These are phyloP conservation scores for Suaeda aralocaspica DNA, from an alignment of 148 eudicot species.

Conservation along the genomic window DNA sequence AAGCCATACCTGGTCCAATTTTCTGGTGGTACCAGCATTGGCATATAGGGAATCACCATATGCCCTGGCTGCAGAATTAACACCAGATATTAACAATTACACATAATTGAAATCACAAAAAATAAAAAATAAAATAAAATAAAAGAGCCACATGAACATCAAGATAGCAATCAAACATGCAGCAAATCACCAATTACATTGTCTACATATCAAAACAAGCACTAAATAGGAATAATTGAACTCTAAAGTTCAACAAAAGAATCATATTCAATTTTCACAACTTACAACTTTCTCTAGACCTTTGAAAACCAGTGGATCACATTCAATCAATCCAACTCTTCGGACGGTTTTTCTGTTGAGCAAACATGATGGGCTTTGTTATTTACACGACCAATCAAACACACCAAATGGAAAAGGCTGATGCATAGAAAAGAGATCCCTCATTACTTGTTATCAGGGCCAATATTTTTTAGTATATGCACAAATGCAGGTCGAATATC, in stretches of 20 bases:
- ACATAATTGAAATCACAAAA: not conserved
- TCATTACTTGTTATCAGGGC: constrained; percentile 49
- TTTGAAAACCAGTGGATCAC: constrained; percentile 67
- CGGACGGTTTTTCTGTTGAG: constrained; percentile 48
- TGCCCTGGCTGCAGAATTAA: constrained; percentile 70
- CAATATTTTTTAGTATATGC: constrained; percentile 51
- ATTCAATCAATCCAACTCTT: constrained; percentile 76
- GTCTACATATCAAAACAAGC: not conserved
- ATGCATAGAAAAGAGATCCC: not conserved
- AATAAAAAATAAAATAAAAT: not conserved
- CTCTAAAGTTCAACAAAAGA: not conserved
- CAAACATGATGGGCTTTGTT: constrained; percentile 13
- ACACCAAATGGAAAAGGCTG: not conserved
- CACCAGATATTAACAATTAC: constrained; percentile 7
- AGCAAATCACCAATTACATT: too few species aligned
- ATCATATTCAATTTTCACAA: not conserved
- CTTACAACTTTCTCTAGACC: constrained; percentile 89
- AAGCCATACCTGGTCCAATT: constrained; percentile 79
- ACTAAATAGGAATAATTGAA: too few species aligned
- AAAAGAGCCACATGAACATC: constrained; percentile 12
- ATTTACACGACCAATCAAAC: constrained; percentile 11
- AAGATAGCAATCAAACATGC: constrained; percentile 2
- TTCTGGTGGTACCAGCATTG: constrained; percentile 93
- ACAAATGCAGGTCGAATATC: constrained; percentile 88
- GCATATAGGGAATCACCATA: constrained; percentile 97